Evolutionary conservation across 2,329 filamentous ascomycete species (phyloP), one percentile per base, ranked within the genome.

Genomic region (Bipolaris oryzae): DNA sequence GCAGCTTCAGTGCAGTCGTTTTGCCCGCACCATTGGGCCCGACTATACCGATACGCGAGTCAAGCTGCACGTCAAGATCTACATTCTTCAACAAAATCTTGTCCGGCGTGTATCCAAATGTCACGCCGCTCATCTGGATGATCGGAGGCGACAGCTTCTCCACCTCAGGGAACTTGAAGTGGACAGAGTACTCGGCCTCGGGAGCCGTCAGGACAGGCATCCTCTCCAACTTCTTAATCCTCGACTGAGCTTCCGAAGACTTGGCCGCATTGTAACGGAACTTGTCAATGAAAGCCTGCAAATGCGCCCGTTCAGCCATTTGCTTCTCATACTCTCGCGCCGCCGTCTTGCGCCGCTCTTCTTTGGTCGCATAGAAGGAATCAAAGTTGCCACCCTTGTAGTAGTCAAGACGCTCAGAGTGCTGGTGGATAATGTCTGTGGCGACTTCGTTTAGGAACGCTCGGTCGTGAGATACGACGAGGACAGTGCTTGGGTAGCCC

Each of bases 181-280:
- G 91, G 57, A 99, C 95, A 51, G 86, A 92, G 82, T 99, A 99
- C 77, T 96, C 94, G 57, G 88, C 87, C 80, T 99, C 95, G 5
- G 95, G 96, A 0, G 93, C 76, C 69, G 96, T 90, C 50, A 99
- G 84, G 1, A 96, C 82, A 1, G 96, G 95, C 91, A 99, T 97
- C 73, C 90, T 92, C 78, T 99, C 96, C 60, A 99, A 83, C 76
- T 99, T 99, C 85, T 99, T 99, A 85, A 99, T 98, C 72, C 95
- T 89, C 0, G 94, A 98, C 75, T 99, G 95, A 1, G 95, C 95
- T 82, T 99, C 95, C 7, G 94, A 96, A 0, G 95, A 97, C 78
- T 99, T 99, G 72, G 94, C 95, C 25, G 95, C 95, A 74, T 99
- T 99, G 84, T 99, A 99, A 50, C 95, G 88, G 84, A 99, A 99